phyloP scores from a whole-genome alignment of 2,329 filamentous ascomycete genomes.

The Paecilomyces niveus region DNA sequence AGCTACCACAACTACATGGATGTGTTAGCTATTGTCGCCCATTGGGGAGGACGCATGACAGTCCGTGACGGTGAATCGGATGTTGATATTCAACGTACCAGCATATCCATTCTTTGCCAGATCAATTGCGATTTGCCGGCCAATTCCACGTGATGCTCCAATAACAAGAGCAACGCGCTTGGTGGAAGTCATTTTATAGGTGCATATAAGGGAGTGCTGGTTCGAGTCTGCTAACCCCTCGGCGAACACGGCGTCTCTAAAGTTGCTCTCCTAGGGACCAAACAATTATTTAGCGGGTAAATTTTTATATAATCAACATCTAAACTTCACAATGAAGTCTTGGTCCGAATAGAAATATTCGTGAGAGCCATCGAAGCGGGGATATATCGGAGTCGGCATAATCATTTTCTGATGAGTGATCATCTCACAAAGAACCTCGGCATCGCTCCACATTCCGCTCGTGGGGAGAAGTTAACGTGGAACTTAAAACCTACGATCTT shows the following conservation, averaged over 20 bases:
- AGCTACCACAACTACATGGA: constrained; percentile 60
- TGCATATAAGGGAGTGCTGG: background rate
- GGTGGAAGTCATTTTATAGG: constrained; percentile 9
- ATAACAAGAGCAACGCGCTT: constrained; percentile 60
- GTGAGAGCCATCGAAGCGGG: background rate
- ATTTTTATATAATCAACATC: background rate
- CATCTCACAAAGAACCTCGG: background rate
- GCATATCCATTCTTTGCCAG: constrained; percentile 64
- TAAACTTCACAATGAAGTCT: background rate
- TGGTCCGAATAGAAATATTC: background rate
- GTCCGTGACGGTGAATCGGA: too few relatives aligned
- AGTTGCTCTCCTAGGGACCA: background rate
- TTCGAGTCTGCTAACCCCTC: background rate
- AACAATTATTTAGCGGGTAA: background rate
- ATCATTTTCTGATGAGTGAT: background rate
- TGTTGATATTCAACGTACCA: constrained; percentile 41
- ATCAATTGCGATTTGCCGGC: constrained; percentile 71
- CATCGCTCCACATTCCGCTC: background rate
- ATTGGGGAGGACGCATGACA: background rate
- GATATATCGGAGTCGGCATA: background rate
- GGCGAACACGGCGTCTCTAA: background rate
- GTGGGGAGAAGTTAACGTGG: background rate
- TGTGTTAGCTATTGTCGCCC: background rate
- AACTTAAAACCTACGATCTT: background rate
- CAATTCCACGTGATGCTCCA: constrained; percentile 73